Percentiles rank a stretch among this genome's conserved stretches.
Conservation (phyloP, 495 filamentous ascomycete species). For the Penicillium manginii region DNA sequence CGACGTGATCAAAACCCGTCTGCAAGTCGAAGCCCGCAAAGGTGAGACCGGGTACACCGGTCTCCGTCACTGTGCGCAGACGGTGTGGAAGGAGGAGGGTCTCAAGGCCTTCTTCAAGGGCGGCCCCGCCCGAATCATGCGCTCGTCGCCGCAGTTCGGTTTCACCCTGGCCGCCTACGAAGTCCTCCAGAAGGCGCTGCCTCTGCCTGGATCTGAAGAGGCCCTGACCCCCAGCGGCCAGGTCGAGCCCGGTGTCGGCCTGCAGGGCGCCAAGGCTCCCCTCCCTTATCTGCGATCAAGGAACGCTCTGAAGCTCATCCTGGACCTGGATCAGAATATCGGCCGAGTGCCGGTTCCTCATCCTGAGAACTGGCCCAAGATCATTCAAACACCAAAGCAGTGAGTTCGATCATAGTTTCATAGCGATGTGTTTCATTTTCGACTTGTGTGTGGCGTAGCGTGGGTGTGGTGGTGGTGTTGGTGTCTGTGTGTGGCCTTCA, state of each 20-base stretch:
- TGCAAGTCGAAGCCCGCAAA: conserved; percentile 96
- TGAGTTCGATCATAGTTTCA: conserved; percentile 30
- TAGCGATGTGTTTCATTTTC: conserved; percentile 34
- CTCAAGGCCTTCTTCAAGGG: conserved; percentile 98
- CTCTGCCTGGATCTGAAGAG: conserved; percentile 70
- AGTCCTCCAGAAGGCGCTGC: conserved; percentile 79
- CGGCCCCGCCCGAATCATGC: conserved; percentile 89
- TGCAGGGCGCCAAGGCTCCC: conserved; percentile 62
- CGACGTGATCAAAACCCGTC: conserved; percentile 97
- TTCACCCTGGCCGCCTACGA: conserved; percentile 97
- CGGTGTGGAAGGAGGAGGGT: conserved; percentile 87
- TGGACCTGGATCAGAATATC: conserved; percentile 92
- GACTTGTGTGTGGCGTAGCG: not conserved
- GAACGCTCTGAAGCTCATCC: conserved; percentile 95
- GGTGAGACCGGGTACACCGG: conserved; percentile 85
- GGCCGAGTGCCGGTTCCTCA: conserved; percentile 66
- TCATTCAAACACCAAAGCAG: conserved; percentile 40
- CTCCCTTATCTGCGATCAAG: conserved; percentile 83
- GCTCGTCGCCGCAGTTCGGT: conserved; percentile 95
- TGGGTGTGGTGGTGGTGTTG: no score
- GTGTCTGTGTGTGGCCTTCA: no score
- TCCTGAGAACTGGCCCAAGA: conserved; percentile 49
- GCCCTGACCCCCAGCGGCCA: conserved; percentile 48
- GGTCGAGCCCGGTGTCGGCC: conserved; percentile 58
- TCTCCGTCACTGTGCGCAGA: conserved; percentile 82